Evolutionary conservation across 257 asterid species (phyloP).

Genomic region (Nicotiana benthamiana): DNA sequence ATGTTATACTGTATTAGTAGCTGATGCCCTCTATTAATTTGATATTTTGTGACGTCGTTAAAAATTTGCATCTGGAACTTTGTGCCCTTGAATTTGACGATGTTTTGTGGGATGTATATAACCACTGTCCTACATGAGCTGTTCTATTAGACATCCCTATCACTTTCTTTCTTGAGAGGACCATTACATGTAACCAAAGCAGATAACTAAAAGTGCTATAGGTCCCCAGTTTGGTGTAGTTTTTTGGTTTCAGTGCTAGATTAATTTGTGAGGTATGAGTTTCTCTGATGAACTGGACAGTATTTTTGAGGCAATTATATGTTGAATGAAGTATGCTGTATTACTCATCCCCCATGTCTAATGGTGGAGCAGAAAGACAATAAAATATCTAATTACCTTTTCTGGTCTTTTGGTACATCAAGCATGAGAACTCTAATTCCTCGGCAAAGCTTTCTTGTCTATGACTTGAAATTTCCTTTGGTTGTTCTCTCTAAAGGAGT

Average conservation of each 20-base stretch:
- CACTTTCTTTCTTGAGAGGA: background rate
- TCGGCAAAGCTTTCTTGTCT: background rate
- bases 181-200: background rate
- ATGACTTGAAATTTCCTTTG: background rate
- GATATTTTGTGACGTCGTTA: background rate
- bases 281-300: background rate
- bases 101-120: background rate
- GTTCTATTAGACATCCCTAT: background rate
- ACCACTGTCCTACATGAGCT: background rate
- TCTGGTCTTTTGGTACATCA: background rate
- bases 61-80: background rate
- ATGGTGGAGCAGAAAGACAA: background rate
- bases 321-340: background rate
- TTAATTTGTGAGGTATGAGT: background rate
- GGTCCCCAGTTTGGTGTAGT: background rate
- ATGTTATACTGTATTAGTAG: background rate
- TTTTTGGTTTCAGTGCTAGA: slow-evolving; percentile 3
- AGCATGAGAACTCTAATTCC: background rate
- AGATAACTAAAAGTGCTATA: background rate
- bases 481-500: background rate
- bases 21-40: background rate
- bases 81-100: background rate
- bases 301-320: background rate
- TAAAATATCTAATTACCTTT: background rate
- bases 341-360: background rate